Evolutionary conservation across 345 rosid species (phyloP).

Genomic region (Cardamine resedifolia): DNA sequence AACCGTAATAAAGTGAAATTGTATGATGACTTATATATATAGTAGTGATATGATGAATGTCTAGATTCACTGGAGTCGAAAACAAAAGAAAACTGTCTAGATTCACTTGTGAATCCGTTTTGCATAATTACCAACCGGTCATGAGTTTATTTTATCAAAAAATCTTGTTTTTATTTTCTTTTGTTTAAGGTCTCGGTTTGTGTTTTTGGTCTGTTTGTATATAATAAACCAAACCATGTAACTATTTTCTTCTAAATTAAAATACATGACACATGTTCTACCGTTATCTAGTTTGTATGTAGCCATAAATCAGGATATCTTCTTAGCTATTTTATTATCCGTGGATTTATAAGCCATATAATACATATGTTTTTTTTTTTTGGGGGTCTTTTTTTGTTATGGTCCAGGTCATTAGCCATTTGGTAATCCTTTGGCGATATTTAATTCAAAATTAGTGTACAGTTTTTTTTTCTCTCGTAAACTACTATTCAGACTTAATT

Average conservation of each 20-base stretch:
- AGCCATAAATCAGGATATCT: background rate
- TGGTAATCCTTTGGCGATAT: background rate
- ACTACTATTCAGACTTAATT: background rate
- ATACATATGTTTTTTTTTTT: background rate
- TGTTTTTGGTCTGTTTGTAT: background rate
- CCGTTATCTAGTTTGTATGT: background rate
- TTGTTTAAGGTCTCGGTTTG: background rate
- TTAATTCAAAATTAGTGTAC: background rate
- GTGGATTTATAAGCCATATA: background rate
- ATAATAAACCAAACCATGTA: background rate
- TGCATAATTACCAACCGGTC: background rate
- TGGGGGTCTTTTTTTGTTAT: background rate
- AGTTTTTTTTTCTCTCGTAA: background rate
- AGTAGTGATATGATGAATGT: background rate
- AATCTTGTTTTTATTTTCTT: background rate
- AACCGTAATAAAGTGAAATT: background rate
- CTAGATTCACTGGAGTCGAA: background rate
- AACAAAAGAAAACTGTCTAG: background rate
- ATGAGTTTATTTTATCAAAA: background rate
- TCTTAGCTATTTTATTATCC: background rate
- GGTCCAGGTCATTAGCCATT: background rate
- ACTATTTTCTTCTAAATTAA: no score
- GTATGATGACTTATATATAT: background rate
- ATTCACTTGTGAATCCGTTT: constrained; percentile 1
- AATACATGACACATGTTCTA: background rate